phyloP scores from a whole-genome alignment of 129 eudicot species.

The Lactuca sativa region DNA sequence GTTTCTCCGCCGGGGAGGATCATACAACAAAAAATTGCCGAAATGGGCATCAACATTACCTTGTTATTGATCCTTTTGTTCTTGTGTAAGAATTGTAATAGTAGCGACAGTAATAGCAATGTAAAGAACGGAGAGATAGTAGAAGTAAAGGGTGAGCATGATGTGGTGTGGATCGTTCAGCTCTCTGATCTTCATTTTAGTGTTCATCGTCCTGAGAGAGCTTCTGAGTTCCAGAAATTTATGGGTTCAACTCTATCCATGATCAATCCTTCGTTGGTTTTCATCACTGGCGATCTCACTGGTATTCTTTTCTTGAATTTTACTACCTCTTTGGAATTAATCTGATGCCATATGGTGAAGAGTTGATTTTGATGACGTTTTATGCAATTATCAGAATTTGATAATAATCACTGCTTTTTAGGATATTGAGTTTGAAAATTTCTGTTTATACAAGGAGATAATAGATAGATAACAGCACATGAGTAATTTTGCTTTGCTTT shows the following conservation, averaged over 20 bases:
- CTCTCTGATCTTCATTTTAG: constrained; percentile 96
- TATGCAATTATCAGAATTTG: background rate
- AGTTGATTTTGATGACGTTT: constrained; percentile 1
- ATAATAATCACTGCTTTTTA: background rate
- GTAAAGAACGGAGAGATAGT: constrained; percentile 33
- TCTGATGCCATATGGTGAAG: background rate
- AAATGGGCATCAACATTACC: background rate
- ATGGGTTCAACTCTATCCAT: constrained; percentile 62
- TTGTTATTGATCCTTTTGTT: constrained; percentile 10
- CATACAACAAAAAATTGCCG: background rate
- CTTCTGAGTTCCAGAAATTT: constrained; percentile 51
- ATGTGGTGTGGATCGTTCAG: constrained; percentile 91
- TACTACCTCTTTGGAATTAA: background rate
- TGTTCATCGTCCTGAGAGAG: constrained; percentile 88
- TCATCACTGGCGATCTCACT: constrained; percentile 95
- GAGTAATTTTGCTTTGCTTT: too few species aligned
- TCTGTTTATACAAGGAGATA: too few species aligned
- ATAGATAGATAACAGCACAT: too few species aligned
- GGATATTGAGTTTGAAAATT: background rate
- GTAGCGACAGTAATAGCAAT: constrained; percentile 16
- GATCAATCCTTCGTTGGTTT: constrained; percentile 78
- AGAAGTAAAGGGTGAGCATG: constrained; percentile 41
- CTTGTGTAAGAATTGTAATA: background rate
- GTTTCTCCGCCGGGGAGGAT: constrained; percentile 4
- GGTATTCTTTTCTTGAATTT: constrained; percentile 35